Evolutionary conservation across 345 rosid species (phyloP).

Genomic region (Gossypium mustelinum): DNA sequence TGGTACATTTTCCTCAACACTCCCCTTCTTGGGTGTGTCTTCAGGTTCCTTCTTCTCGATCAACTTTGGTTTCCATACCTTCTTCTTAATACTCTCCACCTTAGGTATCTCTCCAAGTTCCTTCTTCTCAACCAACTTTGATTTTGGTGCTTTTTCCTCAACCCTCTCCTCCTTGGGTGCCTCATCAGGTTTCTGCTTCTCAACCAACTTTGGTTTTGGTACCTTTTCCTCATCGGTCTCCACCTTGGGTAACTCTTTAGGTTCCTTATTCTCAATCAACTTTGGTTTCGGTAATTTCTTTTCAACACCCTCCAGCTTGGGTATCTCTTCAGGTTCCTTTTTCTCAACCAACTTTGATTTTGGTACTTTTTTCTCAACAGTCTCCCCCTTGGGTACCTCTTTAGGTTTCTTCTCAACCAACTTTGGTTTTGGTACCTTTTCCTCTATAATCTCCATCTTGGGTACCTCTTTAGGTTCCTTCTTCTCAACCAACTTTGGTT

Average conservation of each 20-base stretch:
- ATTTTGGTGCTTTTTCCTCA: background rate
- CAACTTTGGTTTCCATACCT: background rate
- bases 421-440: background rate
- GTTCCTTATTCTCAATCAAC: background rate
- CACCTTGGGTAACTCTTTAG: background rate
- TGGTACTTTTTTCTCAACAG: background rate
- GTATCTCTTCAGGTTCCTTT: slow-evolving; percentile 9
- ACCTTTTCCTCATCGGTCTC: background rate
- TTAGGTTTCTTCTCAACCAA: background rate
- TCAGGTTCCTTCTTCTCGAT: too few relatives aligned
- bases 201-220: background rate
- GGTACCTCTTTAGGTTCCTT: background rate
- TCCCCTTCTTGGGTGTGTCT: too few relatives aligned
- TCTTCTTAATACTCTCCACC: slow-evolving; percentile 1
- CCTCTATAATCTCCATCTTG: too few relatives aligned
- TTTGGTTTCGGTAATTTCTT: too few relatives aligned
- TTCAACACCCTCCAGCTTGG: background rate
- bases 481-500: background rate
- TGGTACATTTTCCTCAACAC: background rate
- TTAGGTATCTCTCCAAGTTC: slow-evolving; percentile 7
- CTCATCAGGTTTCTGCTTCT: background rate
- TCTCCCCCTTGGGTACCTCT: too few relatives aligned
- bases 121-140: slow-evolving; percentile 1
- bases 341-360: background rate
- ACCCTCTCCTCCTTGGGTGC: too few relatives aligned